Evolutionary conservation across 2,329 filamentous ascomycete species (phyloP), one percentile per base, ranked within the genome.

Genomic region (Blastomyces silverae): DNA sequence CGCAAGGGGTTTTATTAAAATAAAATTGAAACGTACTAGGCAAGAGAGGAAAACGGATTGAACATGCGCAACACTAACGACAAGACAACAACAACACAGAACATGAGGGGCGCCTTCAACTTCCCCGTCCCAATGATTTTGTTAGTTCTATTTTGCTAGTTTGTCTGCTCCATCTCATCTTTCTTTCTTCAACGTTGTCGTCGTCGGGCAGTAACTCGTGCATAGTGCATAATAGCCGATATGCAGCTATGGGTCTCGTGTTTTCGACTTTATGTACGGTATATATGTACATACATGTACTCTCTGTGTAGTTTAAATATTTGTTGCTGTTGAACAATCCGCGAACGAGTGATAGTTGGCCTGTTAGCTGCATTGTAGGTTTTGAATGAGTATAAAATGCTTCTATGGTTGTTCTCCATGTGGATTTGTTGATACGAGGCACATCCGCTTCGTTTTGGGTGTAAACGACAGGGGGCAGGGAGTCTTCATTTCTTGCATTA

Each of bases 151-250:
- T 2, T 50, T 61, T 31, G 13, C 20, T 42, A 8, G 55, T n/a
- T 61, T 61, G 22, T 61, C 25, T 34, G 2, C 20, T 31, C 11
- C 8, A 37, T 37, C 6, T 31, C 28, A 56, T 34, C 34, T 37
- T 8, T 22, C 11, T 48, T 48, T 37, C 28, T n/a, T 48, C 42
- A 25, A n/a, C 25, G 25, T 61, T 10, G 58, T 34, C 22, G 58
- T 48, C 58, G 44, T 61, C 58, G 58, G 58, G 58, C 58, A 61
- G 39, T 34, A 48, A 61, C 13, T 34, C 58, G 48, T 61, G 58
- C 58, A 61, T 61, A 34, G 15, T 48, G 58, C 58, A 61, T 48
- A 31, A 22, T 48, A 61, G n/a, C 2, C 13, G 37, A 48, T 34
- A 61, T 61, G 58, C 58, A 61, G n/a, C 34, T 61, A 44, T n/a